Evolutionary conservation across 768 basidiomycete species (phyloP).

Genomic region (Suillus alpinus): DNA sequence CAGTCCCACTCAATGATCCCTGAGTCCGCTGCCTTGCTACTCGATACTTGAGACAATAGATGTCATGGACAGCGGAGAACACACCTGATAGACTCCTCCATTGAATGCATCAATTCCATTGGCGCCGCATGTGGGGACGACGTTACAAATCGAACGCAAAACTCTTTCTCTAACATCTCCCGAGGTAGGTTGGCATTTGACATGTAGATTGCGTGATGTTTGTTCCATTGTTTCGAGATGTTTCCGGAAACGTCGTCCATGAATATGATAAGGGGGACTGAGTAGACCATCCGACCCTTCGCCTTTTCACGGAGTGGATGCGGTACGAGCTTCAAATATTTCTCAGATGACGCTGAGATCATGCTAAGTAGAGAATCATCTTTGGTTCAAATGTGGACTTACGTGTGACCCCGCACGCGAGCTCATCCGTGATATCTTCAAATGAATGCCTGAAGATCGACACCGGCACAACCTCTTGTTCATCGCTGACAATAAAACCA

Average conservation of each 20-base stretch:
- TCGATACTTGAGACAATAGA: conserved; percentile 25
- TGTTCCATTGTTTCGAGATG: conserved; percentile 43
- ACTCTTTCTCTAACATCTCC: conserved; percentile 34
- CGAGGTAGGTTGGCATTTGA: conserved; percentile 36
- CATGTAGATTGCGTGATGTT: conserved; percentile 42
- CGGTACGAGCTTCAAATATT: conserved; percentile 3
- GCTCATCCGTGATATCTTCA: background rate
- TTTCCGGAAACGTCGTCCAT: conserved; percentile 45
- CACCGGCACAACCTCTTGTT: conserved; percentile 2
- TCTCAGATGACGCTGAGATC: background rate
- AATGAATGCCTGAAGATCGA: conserved; percentile 3
- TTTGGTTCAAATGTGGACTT: background rate
- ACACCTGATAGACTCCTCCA: conserved; percentile 34
- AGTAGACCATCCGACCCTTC: conserved; percentile 3
- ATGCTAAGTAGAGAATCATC: background rate
- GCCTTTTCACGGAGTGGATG: conserved; percentile 12
- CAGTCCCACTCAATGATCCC: conserved; percentile 30
- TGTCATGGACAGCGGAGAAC: background rate
- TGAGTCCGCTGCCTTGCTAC: background rate
- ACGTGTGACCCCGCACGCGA: conserved; percentile 6
- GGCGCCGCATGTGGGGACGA: conserved; percentile 36
- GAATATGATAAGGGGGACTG: conserved; percentile 2
- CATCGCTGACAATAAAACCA: conserved; percentile 5
- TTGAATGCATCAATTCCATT: conserved; percentile 37
- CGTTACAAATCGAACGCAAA: conserved; percentile 36